These are phyloP conservation scores for Candida manassasensis DNA, from an alignment of 805 yeast genomes.

Conservation along the genomic window DNA sequence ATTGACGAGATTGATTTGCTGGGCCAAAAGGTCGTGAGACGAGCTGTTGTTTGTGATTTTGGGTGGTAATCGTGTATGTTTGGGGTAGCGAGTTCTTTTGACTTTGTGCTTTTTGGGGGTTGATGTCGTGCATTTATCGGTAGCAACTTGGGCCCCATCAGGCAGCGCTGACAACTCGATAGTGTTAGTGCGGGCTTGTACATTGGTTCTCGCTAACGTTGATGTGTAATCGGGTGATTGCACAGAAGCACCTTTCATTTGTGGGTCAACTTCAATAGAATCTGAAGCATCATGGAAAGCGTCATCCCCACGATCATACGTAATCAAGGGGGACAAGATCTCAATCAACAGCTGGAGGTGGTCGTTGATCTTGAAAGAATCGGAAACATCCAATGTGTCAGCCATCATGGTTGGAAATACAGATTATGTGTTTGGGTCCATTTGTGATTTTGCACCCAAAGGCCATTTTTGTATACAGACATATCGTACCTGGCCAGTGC, in stretches of 20 bases:
- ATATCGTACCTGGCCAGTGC: too few relatives aligned
- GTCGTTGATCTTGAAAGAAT: neutral
- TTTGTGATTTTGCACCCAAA: neutral
- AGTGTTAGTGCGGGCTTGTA: too few relatives aligned
- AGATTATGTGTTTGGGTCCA: too few relatives aligned
- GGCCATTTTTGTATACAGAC: too few relatives aligned
- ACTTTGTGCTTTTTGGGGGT: neutral
- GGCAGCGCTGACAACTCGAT: too few relatives aligned
- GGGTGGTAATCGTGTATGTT: constrained; percentile 1
- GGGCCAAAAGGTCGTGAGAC: neutral
- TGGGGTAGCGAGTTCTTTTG: neutral
- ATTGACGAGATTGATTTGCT: neutral
- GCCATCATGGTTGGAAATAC: too few relatives aligned
- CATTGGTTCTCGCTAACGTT: too few relatives aligned
- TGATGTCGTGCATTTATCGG: neutral
- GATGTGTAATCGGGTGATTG: too few relatives aligned
- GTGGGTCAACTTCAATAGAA: neutral
- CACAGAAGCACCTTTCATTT: too few relatives aligned
- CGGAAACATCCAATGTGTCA: too few relatives aligned
- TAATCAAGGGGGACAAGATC: neutral
- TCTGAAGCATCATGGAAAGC: constrained; percentile 1
- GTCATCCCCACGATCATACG: neutral
- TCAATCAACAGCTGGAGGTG: constrained; percentile 1
- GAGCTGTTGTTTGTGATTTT: neutral
- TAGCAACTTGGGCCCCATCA: too few relatives aligned